phyloP scores from a whole-genome alignment of 371 early-diverging fungal species.

The Dipsacomyces acuminosporus region DNA sequence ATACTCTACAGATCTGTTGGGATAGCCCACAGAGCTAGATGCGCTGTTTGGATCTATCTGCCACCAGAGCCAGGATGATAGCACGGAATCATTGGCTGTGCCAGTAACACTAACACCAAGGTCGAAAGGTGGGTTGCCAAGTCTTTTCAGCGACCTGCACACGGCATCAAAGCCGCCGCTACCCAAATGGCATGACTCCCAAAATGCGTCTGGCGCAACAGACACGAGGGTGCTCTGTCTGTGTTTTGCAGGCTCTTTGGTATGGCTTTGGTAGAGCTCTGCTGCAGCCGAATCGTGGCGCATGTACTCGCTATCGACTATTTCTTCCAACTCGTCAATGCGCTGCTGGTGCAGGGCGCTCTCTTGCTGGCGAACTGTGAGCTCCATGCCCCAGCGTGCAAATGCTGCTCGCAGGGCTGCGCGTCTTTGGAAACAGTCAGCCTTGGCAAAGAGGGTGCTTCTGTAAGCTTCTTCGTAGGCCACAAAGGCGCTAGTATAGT shows the following conservation, averaged over 20 bases:
- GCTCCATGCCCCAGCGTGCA: constrained; percentile 29
- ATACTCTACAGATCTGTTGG: neutral
- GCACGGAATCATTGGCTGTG: constrained; percentile 12
- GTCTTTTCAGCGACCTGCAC: constrained; percentile 8
- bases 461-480: constrained; percentile 37
- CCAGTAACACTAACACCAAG: constrained; percentile 8
- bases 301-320: constrained; percentile 31
- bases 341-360: constrained; percentile 28
- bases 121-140: constrained; percentile 13
- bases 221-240: neutral
- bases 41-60: constrained; percentile 25
- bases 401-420: constrained; percentile 13
- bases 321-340: constrained; percentile 18
- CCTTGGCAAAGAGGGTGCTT: constrained; percentile 24
- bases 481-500: constrained; percentile 34
- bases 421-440: constrained; percentile 19
- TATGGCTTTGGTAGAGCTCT: neutral
- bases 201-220: constrained; percentile 23
- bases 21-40: no score
- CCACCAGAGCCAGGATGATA: constrained; percentile 44
- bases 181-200: constrained; percentile 37
- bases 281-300: neutral
- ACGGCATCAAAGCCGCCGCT: constrained; percentile 22
- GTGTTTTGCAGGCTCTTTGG: neutral
- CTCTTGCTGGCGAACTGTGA: constrained; percentile 22